phyloP scores from a whole-genome alignment of 2,329 filamentous ascomycete genomes.

The Ceratocystis harringtonii region DNA sequence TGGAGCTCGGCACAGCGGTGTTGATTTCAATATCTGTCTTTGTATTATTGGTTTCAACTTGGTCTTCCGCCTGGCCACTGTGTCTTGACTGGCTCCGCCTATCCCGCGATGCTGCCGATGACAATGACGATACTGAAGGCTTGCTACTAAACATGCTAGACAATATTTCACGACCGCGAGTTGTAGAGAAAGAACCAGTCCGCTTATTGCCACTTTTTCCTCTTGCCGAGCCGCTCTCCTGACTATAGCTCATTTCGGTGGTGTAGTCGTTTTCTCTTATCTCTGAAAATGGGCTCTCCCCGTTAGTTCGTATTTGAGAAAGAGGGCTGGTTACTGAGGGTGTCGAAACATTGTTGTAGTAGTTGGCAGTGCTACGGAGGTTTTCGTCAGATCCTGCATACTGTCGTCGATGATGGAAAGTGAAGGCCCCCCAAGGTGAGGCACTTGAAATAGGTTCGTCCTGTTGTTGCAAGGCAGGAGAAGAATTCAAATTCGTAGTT shows the following conservation, averaged over 20 bases:
- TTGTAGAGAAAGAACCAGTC: not conserved
- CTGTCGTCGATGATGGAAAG: conserved; percentile 7
- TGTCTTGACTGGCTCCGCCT: not conserved
- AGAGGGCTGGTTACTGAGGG: not conserved
- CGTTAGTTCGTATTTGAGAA: not conserved
- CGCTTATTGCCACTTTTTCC: not conserved
- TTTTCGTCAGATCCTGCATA: not conserved
- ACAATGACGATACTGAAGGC: not conserved
- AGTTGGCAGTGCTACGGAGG: not conserved
- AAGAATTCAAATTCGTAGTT: not conserved
- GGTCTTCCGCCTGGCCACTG: not conserved
- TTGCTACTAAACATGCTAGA: conserved; percentile 14
- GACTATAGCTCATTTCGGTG: not conserved
- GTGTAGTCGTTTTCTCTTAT: conserved; percentile 4
- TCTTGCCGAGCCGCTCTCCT: not conserved
- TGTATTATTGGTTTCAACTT: not conserved
- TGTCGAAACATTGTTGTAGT: not conserved
- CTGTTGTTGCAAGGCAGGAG: not conserved
- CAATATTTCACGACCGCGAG: conserved; percentile 11
- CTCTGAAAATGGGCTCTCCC: conserved; percentile 8
- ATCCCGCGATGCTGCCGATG: not conserved
- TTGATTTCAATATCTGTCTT: not conserved
- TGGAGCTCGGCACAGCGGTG: not conserved
- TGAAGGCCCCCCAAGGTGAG: conserved; percentile 10
- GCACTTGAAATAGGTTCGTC: not conserved